Base-by-base conservation (phyloP, 768 basidiomycete genomes). In the Rhizopogon vesiculosus region DNA sequence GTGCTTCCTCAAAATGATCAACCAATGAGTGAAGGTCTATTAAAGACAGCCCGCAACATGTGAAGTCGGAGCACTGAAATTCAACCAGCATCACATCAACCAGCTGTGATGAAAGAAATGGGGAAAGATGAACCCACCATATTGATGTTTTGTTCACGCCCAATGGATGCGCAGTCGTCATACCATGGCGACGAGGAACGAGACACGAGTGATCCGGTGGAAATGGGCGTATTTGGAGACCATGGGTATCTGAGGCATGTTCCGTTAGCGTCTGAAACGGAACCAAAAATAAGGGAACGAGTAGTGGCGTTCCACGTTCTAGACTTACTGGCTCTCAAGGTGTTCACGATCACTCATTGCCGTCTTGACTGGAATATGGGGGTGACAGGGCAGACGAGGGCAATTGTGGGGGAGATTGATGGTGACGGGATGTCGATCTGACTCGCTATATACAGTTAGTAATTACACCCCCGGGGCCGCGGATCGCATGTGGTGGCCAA, bases 1-100 rank as follows among this genome's bases (percentile, higher is more conserved):
- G 75, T 7, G 66, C 59, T 59, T 74, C 72, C 58, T 81, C 80
- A 49, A 78, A 78, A 57, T 82, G 83, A 59, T 78, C 76, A 51
- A 82, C 69, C 18, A 81, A 72, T 40, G 72, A 74, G 60, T 82
- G 81, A 40, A 81, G 68, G 66, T 79, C 77, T 5, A 73, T 61
- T 31, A 80, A 74, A 19, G 68, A 64, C 43, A 73, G 66, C 42
- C 74, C 76, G 60, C 81, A 81, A 60, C 82, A 81, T 33, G 70
- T 72, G 61, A 78, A 81, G 68, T 81, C 68, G 40, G 71, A 68
- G 56, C 75, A 77, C 73, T 75, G 22, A 35, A 51, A 55, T 51
- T 19, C 3, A 12, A 25, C 41, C 29, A 53, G 38, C 7, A 31
- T 25, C 19, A 7, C 28, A 29, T 54, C 19, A 38, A 15, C 7